A percentile compares a stretch with the other conserved stretches of the same genome.
phyloP scores from a whole-genome alignment of 2,329 filamentous ascomycete genomes.

The Aureobasidium lini region DNA sequence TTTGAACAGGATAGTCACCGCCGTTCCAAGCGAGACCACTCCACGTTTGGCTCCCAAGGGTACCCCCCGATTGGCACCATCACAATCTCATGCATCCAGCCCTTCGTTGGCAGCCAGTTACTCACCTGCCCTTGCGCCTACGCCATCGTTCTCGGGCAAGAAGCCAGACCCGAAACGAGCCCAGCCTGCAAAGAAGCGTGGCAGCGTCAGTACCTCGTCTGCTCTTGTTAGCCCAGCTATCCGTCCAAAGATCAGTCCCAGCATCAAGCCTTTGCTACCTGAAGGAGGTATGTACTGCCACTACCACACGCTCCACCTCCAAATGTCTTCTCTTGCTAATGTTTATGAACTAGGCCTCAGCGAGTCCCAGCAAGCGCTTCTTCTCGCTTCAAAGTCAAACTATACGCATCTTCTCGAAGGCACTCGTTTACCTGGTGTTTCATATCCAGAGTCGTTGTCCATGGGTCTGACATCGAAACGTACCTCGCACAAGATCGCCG shows the following conservation, averaged over 20 bases:
- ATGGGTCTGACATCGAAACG: conserved; percentile 93
- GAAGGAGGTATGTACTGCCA: conserved; percentile 48
- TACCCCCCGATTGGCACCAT: conserved; percentile 51
- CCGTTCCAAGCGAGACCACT: conserved; percentile 45
- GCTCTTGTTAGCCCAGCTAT: conserved; percentile 79
- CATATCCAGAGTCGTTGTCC: conserved; percentile 82
- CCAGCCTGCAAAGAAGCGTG: conserved; percentile 53
- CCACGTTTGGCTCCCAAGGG: conserved; percentile 49
- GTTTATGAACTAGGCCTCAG: conserved; percentile 24
- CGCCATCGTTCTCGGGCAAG: conserved; percentile 38
- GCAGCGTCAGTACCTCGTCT: conserved; percentile 51
- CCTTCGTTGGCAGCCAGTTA: conserved; percentile 47
- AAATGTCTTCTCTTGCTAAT: neutral
- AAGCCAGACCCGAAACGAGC: conserved; percentile 37
- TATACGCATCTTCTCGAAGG: conserved; percentile 97
- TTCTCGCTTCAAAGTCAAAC: conserved; percentile 91
- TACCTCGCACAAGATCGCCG: conserved; percentile 95
- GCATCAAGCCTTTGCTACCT: conserved; percentile 83
- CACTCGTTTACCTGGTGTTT: conserved; percentile 71
- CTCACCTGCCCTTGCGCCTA: conserved; percentile 38
- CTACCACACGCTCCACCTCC: neutral
- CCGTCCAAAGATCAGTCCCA: conserved; percentile 83
- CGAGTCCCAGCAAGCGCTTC: conserved; percentile 57
- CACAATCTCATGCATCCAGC: conserved; percentile 40
- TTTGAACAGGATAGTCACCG: conserved; percentile 10